Evolutionary conservation across 1,284 basidiomycete genomes (phyloP).

Genomic region (Trametes pubescens): DNA sequence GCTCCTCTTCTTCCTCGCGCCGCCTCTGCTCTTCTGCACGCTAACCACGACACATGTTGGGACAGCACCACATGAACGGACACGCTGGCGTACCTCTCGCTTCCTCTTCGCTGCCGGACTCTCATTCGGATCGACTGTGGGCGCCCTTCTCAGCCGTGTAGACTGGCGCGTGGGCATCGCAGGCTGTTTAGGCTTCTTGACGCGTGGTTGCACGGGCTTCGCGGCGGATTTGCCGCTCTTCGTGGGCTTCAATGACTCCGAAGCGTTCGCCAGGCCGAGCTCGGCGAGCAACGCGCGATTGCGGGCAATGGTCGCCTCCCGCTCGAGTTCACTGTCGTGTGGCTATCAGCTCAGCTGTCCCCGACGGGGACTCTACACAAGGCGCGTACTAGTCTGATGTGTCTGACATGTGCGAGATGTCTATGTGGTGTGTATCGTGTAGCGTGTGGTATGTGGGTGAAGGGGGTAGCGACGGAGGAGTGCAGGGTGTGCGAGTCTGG

Average conservation of each 20-base stretch:
- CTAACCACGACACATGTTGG: conserved; percentile 32
- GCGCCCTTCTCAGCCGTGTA: conserved; percentile 58
- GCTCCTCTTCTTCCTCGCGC: conserved; percentile 63
- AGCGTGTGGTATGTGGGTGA: neutral
- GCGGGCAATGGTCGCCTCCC: conserved; percentile 79
- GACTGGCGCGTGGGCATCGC: conserved; percentile 68
- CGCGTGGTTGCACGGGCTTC: conserved; percentile 71
- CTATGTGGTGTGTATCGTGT: neutral
- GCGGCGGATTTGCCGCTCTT: conserved; percentile 48
- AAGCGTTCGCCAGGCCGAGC: conserved; percentile 70
- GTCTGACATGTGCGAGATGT: conserved; percentile 31
- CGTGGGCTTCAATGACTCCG: conserved; percentile 41
- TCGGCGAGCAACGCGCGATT: conserved; percentile 77
- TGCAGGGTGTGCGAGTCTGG: neutral
- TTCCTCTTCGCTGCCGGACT: conserved; percentile 66
- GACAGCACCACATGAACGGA: neutral
- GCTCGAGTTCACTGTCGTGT: conserved; percentile 67
- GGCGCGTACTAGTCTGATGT: conserved; percentile 35
- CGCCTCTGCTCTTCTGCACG: conserved; percentile 57
- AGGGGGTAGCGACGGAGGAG: neutral
- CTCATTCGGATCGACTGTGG: conserved; percentile 62
- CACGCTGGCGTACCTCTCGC: conserved; percentile 60
- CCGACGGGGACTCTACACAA: too few species aligned
- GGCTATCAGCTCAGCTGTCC: conserved; percentile 1
- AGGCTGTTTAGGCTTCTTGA: conserved; percentile 45